phyloP scores from a whole-genome alignment of 164 flowering plant genomes.

The Amborella trichopoda region DNA sequence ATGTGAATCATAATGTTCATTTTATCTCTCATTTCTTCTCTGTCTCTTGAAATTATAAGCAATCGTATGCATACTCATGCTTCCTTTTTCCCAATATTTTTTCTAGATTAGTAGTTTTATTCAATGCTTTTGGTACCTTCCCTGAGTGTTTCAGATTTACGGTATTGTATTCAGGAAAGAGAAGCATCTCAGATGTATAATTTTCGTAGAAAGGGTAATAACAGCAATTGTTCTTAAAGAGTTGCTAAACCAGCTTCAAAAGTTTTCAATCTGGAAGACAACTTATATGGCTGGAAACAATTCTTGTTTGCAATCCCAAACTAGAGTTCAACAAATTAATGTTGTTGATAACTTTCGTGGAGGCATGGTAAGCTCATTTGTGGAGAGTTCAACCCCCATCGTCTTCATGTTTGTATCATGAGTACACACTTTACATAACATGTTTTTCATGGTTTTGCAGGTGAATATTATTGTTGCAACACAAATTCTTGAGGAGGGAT shows the following conservation, averaged over 20 bases:
- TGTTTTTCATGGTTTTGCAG: too few relatives aligned
- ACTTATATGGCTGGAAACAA: constrained; percentile 55
- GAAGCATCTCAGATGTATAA: constrained; percentile 63
- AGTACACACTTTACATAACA: not conserved
- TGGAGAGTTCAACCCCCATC: too few relatives aligned
- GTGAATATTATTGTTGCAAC: constrained; percentile 82
- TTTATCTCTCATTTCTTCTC: too few relatives aligned
- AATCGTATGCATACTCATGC: too few relatives aligned
- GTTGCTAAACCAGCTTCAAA: constrained; percentile 33
- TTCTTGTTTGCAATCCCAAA: constrained; percentile 38
- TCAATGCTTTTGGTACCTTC: not conserved
- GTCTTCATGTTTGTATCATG: not conserved
- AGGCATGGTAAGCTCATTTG: constrained; percentile 38
- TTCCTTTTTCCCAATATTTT: too few relatives aligned
- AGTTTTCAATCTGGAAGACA: constrained; percentile 41
- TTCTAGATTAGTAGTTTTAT: too few relatives aligned
- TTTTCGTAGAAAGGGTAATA: constrained; percentile 80
- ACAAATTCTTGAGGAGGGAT: constrained; percentile 91
- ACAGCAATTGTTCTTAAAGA: constrained; percentile 51
- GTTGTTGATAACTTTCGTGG: constrained; percentile 65
- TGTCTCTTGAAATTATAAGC: too few relatives aligned
- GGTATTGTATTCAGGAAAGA: constrained; percentile 21
- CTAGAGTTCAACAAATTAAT: constrained; percentile 45
- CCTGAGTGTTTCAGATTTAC: not conserved
- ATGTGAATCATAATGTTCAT: too few relatives aligned